A percentile compares a stretch with the other conserved stretches of the same genome.
phyloP scores from a whole-genome alignment of 306 rosid species.

The Potentilla sterilis region DNA sequence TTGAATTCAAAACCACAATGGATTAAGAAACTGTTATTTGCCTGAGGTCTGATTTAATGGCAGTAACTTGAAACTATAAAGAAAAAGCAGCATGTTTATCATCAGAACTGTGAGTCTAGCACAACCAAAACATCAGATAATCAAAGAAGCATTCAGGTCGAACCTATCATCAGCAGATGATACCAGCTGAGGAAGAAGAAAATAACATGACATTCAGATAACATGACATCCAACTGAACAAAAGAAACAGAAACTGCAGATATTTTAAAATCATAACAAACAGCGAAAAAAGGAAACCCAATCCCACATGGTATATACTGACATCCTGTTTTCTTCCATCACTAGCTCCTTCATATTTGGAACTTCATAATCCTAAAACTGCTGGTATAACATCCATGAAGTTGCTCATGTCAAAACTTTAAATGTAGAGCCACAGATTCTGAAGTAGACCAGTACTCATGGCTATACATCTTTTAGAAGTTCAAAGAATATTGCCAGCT shows the following conservation, averaged over 20 bases:
- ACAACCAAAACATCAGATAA: background rate
- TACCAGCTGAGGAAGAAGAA: background rate
- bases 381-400: too few relatives aligned
- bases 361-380: too few relatives aligned
- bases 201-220: background rate
- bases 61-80: background rate
- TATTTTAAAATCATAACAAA: too few relatives aligned
- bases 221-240: constrained; percentile 39
- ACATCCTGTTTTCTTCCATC: too few relatives aligned
- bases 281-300: too few relatives aligned
- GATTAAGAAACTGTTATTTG: background rate
- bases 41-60: background rate
- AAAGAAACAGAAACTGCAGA: background rate
- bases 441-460: too few relatives aligned
- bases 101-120: background rate
- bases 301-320: too few relatives aligned
- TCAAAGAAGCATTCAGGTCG: background rate
- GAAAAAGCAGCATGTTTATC: background rate
- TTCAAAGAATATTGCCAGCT: too few relatives aligned
- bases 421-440: too few relatives aligned
- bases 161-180: background rate
- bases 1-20: background rate
- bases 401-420: too few relatives aligned
- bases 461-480: too few relatives aligned
- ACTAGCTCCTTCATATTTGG: too few relatives aligned